Conservation (phyloP, 83 land plant genomes). For the Diphasiastrum complanatum region DNA sequence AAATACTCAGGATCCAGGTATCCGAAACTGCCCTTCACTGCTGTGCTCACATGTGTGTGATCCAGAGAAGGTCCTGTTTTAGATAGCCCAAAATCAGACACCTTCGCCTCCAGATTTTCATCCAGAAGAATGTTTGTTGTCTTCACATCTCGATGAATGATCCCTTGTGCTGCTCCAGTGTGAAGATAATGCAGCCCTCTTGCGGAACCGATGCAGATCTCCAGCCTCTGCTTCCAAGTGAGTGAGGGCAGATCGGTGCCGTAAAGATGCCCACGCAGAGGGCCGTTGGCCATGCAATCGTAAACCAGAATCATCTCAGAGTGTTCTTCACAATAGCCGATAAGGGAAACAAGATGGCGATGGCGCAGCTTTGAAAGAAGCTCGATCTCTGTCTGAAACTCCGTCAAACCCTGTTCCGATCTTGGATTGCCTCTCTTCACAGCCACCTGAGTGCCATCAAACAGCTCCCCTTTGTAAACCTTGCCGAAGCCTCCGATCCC, state of each 20-base stretch:
- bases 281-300: conserved; percentile 86
- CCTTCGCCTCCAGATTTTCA: conserved; percentile 71
- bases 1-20: conserved; percentile 83
- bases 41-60: conserved; percentile 82
- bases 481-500: conserved; percentile 88
- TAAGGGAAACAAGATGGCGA: conserved; percentile 73
- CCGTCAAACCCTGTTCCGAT: conserved; percentile 77
- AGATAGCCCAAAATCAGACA: conserved; percentile 78
- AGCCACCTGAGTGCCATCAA: conserved; percentile 66
- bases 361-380: conserved; percentile 79
- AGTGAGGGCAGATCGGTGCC: conserved; percentile 57
- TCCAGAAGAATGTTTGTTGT: conserved; percentile 81
- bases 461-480: conserved; percentile 72
- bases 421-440: conserved; percentile 80
- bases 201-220: conserved; percentile 78
- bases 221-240: conserved; percentile 73
- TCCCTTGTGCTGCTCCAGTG: conserved; percentile 60
- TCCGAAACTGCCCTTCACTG: conserved; percentile 86
- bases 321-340: conserved; percentile 80
- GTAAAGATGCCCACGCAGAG: conserved; percentile 69
- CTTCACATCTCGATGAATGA: conserved; percentile 79
- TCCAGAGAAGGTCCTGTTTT: conserved; percentile 63
- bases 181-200: conserved; percentile 79
- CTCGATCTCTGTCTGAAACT: conserved; percentile 74
- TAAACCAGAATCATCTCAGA: conserved; percentile 84